These are phyloP conservation scores for Acacia concinna DNA, from an alignment of 331 rosid species.

Conservation along the genomic window DNA sequence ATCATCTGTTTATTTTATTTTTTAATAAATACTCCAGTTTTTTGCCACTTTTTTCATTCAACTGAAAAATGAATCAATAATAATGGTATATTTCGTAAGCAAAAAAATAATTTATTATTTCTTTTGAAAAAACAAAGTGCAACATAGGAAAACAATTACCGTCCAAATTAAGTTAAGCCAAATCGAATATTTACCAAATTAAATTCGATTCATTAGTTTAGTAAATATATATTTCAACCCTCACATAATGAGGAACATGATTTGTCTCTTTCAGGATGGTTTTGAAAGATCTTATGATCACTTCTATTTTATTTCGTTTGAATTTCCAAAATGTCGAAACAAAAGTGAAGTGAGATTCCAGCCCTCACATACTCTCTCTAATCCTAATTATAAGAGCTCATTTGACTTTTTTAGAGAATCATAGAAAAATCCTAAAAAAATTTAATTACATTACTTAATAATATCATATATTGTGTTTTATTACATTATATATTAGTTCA, in stretches of 20 bases:
- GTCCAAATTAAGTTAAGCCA: background rate
- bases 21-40: too few species aligned
- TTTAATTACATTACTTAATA: too few species aligned
- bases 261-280: background rate
- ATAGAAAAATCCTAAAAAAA: too few species aligned
- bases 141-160: background rate
- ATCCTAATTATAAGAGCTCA: too few species aligned
- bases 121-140: background rate
- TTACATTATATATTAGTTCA: too few species aligned
- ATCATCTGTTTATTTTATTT: too few species aligned
- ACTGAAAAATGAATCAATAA: too few species aligned
- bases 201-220: background rate
- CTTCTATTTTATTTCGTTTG: background rate
- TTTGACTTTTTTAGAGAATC: too few species aligned
- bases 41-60: too few species aligned
- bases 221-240: background rate
- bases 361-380: background rate
- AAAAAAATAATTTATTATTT: too few species aligned
- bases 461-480: too few species aligned
- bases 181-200: background rate
- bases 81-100: too few species aligned
- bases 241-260: background rate
- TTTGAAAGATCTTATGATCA: background rate
- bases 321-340: conserved; percentile 11
- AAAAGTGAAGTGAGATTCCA: conserved; percentile 24